Evolutionary conservation across 306 rosid genomes (phyloP).

Genomic region (Gastrolobium villosum): DNA sequence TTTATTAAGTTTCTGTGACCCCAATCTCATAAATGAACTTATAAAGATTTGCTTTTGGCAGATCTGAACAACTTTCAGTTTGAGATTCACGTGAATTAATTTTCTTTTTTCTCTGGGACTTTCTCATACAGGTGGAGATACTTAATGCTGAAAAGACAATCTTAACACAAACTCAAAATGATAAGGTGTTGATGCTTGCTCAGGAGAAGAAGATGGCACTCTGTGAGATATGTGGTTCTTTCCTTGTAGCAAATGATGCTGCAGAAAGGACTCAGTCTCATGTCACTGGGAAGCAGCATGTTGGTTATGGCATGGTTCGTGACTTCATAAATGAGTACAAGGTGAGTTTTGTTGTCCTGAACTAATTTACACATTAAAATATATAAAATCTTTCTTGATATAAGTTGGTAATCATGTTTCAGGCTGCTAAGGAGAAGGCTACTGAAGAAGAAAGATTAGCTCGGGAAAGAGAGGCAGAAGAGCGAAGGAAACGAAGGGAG

Average conservation of each 20-base stretch:
- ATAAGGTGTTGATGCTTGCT: conserved; percentile 79
- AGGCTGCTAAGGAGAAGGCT: conserved; percentile 88
- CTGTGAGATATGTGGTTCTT: conserved; percentile 98
- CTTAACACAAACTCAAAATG: conserved; percentile 79
- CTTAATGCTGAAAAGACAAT: conserved; percentile 89
- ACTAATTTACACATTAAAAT: conserved; percentile 17
- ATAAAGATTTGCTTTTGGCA: conserved; percentile 11
- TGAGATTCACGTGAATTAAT: conserved; percentile 24
- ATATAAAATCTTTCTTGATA: conserved; percentile 30
- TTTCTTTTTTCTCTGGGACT: conserved; percentile 15
- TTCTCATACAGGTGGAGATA: conserved; percentile 74
- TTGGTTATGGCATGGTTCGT: conserved; percentile 99
- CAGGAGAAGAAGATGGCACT: conserved; percentile 99
- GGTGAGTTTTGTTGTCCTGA: conserved; percentile 56
- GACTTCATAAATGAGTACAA: conserved; percentile 87
- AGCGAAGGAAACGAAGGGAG: conserved; percentile 86
- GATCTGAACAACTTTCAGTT: background rate
- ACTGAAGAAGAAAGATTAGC: conserved; percentile 84
- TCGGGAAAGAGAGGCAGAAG: conserved; percentile 91
- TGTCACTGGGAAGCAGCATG: conserved; percentile 96
- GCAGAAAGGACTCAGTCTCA: conserved; percentile 98
- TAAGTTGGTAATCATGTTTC: conserved; percentile 47
- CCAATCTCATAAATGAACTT: background rate
- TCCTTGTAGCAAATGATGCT: conserved; percentile 99
- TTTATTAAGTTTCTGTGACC: background rate